phyloP scores from a whole-genome alignment of 495 filamentous ascomycete species.

The Collariella sp. region DNA sequence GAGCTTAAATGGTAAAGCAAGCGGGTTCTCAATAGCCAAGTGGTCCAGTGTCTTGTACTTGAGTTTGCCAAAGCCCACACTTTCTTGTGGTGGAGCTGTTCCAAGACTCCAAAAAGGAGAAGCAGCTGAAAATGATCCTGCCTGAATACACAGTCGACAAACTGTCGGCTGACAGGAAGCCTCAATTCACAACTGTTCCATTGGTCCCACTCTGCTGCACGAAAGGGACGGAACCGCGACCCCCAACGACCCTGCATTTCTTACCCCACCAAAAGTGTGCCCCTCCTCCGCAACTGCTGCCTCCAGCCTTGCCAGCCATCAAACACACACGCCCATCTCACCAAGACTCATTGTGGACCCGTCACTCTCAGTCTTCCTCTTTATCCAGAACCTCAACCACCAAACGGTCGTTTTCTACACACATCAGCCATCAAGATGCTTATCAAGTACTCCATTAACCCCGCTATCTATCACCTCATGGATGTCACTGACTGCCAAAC shows the following conservation, averaged over 20 bases:
- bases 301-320: neutral
- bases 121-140: too few relatives aligned
- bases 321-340: neutral
- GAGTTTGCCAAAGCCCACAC: too few relatives aligned
- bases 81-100: too few relatives aligned
- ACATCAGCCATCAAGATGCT: slow-evolving; percentile 12
- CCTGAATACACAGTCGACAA: neutral
- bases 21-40: too few relatives aligned
- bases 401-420: too few relatives aligned
- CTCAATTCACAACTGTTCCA: neutral
- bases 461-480: neutral
- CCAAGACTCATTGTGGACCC: neutral
- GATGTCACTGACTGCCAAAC: neutral
- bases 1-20: too few relatives aligned
- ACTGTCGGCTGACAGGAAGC: too few relatives aligned
- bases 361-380: neutral
- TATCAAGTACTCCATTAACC: slow-evolving; percentile 18
- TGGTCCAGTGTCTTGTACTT: too few relatives aligned
- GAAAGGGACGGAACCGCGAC: neutral
- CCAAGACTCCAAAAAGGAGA: too few relatives aligned
- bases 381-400: neutral
- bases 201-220: neutral
- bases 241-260: neutral
- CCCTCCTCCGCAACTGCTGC: neutral
- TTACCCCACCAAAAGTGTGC: neutral